These are phyloP conservation scores for Kodamaea ohmeri DNA, from an alignment of 1,139 yeast species.

Conservation along the genomic window DNA sequence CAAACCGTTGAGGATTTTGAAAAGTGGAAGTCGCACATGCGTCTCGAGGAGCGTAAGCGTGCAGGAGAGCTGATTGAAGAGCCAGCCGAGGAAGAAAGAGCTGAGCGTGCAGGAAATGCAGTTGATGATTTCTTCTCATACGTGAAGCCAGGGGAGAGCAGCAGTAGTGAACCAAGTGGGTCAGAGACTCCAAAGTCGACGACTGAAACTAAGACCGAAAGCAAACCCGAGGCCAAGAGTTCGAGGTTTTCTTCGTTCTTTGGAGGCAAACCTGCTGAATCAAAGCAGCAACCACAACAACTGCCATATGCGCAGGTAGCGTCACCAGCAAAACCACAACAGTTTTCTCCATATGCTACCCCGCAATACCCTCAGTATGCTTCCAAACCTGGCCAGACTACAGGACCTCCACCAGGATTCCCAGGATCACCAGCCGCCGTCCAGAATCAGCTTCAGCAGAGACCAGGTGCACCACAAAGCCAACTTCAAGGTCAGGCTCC, in stretches of 20 bases:
- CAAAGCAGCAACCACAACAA: background rate
- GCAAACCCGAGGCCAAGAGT: slow-evolving; percentile 22
- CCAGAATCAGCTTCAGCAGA: too few species aligned
- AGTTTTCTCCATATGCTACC: too few species aligned
- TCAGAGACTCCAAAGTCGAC: too few species aligned
- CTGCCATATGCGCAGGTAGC: background rate
- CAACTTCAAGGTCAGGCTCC: too few species aligned
- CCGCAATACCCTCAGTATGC: background rate
- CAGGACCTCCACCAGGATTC: background rate
- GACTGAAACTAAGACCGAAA: slow-evolving; percentile 8
- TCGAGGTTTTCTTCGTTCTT: slow-evolving; percentile 51
- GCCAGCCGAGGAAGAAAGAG: slow-evolving; percentile 12
- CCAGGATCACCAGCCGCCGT: background rate
- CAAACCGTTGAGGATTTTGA: slow-evolving; percentile 71
- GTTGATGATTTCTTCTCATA: slow-evolving; percentile 54
- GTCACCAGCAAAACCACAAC: too few species aligned
- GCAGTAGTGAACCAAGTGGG: slow-evolving; percentile 7
- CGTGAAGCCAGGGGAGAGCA: slow-evolving; percentile 27
- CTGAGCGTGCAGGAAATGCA: slow-evolving; percentile 39
- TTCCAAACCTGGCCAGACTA: too few species aligned
- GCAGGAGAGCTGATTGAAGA: slow-evolving; percentile 37
- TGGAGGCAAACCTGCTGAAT: slow-evolving; percentile 14
- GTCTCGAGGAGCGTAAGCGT: slow-evolving; percentile 51
- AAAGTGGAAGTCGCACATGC: slow-evolving; percentile 64
- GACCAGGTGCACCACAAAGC: background rate